Evolutionary conservation across 2,329 filamentous ascomycete species (phyloP).

Genomic region (Hawksworthiomyces lignivorus): DNA sequence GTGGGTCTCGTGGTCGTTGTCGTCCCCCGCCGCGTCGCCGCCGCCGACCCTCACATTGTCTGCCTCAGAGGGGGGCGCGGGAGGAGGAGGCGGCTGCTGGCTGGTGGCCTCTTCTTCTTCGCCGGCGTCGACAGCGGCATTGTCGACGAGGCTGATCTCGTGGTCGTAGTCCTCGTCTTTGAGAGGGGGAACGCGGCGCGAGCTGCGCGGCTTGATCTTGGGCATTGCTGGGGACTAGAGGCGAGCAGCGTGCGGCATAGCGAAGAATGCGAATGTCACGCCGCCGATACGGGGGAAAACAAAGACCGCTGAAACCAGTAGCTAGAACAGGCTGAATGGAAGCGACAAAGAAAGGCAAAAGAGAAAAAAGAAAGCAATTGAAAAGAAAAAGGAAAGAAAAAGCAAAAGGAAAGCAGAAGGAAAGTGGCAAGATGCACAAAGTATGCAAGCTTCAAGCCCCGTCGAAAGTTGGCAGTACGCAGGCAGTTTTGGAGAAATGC

Average conservation of each 20-base stretch:
- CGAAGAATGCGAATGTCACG: no score
- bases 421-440: no score
- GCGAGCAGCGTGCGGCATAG: background rate
- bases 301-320: background rate
- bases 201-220: slow-evolving; percentile 35
- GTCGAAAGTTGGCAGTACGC: slow-evolving; percentile 3
- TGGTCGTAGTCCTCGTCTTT: slow-evolving; percentile 60
- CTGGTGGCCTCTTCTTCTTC: background rate
- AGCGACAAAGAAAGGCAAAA: background rate
- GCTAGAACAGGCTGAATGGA: no score
- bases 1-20: background rate
- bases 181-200: slow-evolving; percentile 46
- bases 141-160: slow-evolving; percentile 62
- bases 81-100: no score
- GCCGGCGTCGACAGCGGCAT: slow-evolving; percentile 21
- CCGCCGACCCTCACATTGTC: background rate
- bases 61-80: no score
- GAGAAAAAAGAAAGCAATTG: background rate
- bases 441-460: no score
- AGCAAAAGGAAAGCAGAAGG: background rate
- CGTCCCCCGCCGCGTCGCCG: background rate
- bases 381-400: no score
- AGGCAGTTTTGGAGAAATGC: no score
- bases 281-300: no score
- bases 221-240: slow-evolving; percentile 27